A percentile compares a stretch with the other conserved stretches of the same genome.
phyloP scores from a whole-genome alignment of 129 eudicot species.

The Gnaphalium uliginosum region DNA sequence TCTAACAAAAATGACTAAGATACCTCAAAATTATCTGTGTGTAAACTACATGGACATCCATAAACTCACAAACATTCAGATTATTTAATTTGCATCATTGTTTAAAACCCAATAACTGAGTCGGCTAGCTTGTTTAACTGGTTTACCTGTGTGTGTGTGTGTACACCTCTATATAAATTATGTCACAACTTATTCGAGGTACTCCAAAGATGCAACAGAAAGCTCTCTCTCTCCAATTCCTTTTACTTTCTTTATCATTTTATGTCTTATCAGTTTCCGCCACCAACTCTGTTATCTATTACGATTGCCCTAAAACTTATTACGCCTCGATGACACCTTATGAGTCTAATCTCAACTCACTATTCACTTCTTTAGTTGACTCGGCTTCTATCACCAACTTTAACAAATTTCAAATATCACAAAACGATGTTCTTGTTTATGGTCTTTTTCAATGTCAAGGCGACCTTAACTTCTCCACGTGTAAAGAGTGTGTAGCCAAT shows the following conservation, averaged over 20 bases:
- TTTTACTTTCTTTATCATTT: background rate
- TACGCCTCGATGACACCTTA: conserved; percentile 40
- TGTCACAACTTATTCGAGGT: no score
- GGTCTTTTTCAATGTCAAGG: conserved; percentile 51
- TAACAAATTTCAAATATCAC: conserved; percentile 51
- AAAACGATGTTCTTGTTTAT: no score
- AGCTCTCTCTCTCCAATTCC: background rate
- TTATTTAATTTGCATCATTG: no score
- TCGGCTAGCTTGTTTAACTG: no score
- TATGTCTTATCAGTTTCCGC: conserved; percentile 33
- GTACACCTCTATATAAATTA: no score
- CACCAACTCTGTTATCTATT: conserved; percentile 41
- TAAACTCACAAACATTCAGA: no score
- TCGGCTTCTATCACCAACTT: conserved; percentile 44
- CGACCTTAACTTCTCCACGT: no score
- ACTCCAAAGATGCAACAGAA: background rate
- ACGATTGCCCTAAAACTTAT: conserved; percentile 47
- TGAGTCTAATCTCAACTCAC: conserved; percentile 57
- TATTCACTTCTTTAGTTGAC: conserved; percentile 60
- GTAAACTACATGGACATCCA: no score
- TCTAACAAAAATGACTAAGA: no score
- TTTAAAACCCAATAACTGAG: no score
- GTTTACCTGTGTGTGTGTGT: no score
- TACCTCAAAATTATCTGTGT: no score
- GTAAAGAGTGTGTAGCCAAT: conserved; percentile 41